phyloP scores from a whole-genome alignment of 1,139 yeast genomes.

The Lizanozyma gosingica region DNA sequence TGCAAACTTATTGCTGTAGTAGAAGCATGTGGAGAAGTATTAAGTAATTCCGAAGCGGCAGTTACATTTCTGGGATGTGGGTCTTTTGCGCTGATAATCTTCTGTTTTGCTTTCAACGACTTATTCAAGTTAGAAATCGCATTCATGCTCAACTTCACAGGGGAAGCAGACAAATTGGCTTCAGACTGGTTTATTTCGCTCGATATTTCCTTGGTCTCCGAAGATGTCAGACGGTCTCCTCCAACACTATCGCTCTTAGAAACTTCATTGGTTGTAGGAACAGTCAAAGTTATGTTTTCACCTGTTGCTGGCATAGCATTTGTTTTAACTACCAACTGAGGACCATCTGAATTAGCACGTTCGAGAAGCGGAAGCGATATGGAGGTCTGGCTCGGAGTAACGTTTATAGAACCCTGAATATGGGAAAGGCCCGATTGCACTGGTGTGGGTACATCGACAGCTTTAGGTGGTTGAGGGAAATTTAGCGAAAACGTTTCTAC shows the following conservation, averaged over 20 bases:
- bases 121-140: constrained; percentile 30
- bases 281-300: background rate
- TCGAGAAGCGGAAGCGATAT: background rate
- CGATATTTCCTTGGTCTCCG: background rate
- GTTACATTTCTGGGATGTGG: constrained; percentile 29
- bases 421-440: background rate
- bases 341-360: background rate
- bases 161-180: background rate
- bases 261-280: background rate
- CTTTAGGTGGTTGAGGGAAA: constrained; percentile 1
- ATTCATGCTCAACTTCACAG: constrained; percentile 16
- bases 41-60: constrained; percentile 25
- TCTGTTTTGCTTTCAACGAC: constrained; percentile 34
- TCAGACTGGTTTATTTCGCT: background rate
- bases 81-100: constrained; percentile 28
- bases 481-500: background rate
- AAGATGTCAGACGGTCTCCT: background rate
- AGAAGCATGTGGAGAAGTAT: constrained; percentile 21
- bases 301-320: background rate
- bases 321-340: background rate
- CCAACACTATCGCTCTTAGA: background rate
- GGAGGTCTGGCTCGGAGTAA: background rate
- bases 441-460: constrained; percentile 3
- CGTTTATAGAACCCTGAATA: background rate
- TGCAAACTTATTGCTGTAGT: background rate